phyloP scores from a whole-genome alignment of 1,139 yeast species.

The Scheffersomyces stambukii region DNA sequence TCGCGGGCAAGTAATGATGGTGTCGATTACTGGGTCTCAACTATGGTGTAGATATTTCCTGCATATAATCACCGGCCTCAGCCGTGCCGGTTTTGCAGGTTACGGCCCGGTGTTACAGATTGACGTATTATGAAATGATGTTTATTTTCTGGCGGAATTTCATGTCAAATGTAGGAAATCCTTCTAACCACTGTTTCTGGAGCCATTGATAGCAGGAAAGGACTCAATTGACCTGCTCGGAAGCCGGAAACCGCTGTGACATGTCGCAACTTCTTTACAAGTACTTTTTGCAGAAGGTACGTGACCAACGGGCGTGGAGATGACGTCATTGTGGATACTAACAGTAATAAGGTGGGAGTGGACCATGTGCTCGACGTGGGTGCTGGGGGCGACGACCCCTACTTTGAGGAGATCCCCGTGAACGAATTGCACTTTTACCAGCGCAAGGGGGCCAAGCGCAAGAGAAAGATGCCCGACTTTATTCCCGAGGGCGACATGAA shows the following conservation, averaged over 20 bases:
- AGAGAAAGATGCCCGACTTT: slow-evolving; percentile 49
- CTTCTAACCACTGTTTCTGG: not conserved
- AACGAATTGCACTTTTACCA: slow-evolving; percentile 44
- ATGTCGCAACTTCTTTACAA: slow-evolving; percentile 19
- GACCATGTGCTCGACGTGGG: slow-evolving; percentile 33
- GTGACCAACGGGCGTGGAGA: slow-evolving; percentile 16
- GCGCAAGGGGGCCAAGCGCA: slow-evolving; percentile 44
- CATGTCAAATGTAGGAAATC: not conserved
- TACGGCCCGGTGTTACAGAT: not conserved
- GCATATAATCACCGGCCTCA: too few species aligned
- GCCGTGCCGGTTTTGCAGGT: too few species aligned
- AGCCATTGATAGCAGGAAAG: slow-evolving; percentile 1
- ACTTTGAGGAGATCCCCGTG: slow-evolving; percentile 46
- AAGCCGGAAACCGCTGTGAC: not conserved
- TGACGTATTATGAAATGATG: slow-evolving; percentile 1
- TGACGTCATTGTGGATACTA: slow-evolving; percentile 2
- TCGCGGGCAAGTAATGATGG: too few species aligned
- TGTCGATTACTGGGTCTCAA: too few species aligned
- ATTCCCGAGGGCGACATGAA: slow-evolving; percentile 51
- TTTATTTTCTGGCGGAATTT: not conserved
- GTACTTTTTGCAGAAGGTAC: slow-evolving; percentile 36
- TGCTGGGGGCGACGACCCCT: slow-evolving; percentile 40
- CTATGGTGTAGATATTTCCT: too few species aligned
- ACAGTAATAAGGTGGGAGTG: slow-evolving; percentile 27
- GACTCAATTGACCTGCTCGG: slow-evolving; percentile 1